A percentile compares a stretch with the other conserved stretches of the same genome.
These are phyloP conservation scores for Plectosphaerella sp. DNA, from an alignment of 2,329 filamentous ascomycete genomes.

Conservation along the genomic window DNA sequence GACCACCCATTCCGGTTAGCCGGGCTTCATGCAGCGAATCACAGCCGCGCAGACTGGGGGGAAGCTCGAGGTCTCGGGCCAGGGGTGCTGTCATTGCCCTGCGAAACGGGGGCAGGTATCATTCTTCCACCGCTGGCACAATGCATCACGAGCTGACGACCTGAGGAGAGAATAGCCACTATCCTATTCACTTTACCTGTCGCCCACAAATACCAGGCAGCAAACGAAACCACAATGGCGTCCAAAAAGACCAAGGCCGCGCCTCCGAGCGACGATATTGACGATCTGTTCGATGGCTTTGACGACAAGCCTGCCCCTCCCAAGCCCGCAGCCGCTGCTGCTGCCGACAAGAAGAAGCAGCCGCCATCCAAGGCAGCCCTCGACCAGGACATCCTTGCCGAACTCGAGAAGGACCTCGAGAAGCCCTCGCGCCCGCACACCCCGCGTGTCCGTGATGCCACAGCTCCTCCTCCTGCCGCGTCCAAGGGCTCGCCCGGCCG, in stretches of 20 bases:
- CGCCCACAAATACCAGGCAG: conserved; percentile 1
- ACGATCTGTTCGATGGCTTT: conserved; percentile 59
- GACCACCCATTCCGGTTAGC: too few relatives aligned
- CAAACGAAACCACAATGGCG: conserved; percentile 40
- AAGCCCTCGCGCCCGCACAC: conserved; percentile 76
- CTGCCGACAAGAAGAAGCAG: conserved; percentile 43
- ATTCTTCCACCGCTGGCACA: too few relatives aligned
- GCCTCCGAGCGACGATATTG: conserved; percentile 57
- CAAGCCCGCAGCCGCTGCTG: conserved; percentile 38
- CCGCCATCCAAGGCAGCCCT: conserved; percentile 42
- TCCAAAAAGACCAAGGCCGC: conserved; percentile 55
- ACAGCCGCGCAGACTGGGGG: too few relatives aligned
- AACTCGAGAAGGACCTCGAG: conserved; percentile 64
- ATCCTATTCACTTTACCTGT: too few relatives aligned
- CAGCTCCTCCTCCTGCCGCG: conserved; percentile 20
- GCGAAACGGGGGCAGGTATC: too few relatives aligned
- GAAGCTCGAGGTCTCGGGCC: too few relatives aligned
- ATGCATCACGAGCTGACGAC: too few relatives aligned
- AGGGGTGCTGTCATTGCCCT: too few relatives aligned
- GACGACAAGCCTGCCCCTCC: conserved; percentile 42
- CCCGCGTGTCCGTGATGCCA: conserved; percentile 59
- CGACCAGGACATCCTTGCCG: conserved; percentile 77
- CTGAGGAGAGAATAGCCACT: neutral
- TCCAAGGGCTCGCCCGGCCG: conserved; percentile 42
- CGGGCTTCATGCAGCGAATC: too few relatives aligned